These are phyloP conservation scores for Wickerhamiella qilinensis DNA, from an alignment of 805 yeast species.

Conservation along the genomic window DNA sequence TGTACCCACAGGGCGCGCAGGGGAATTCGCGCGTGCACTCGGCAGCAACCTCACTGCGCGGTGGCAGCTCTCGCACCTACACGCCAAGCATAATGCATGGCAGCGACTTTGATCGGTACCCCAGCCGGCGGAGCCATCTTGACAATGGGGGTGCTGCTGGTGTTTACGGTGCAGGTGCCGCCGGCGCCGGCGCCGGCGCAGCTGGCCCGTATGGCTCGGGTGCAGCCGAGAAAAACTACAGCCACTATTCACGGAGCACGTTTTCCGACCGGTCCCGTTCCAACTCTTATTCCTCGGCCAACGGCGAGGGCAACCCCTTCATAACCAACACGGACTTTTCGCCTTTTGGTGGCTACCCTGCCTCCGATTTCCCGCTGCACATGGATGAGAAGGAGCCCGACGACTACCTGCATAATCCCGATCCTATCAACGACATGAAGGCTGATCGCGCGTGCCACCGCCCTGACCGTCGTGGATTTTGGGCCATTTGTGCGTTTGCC, in stretches of 20 bases:
- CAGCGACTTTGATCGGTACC: conserved; percentile 23
- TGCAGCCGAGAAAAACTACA: neutral
- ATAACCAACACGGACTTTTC: conserved; percentile 24
- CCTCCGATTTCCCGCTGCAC: conserved; percentile 74
- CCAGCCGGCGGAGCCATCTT: conserved; percentile 10
- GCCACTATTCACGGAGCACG: conserved; percentile 5
- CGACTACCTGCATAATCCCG: conserved; percentile 91
- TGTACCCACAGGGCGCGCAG: neutral
- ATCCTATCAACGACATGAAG: conserved; percentile 81
- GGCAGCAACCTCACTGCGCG: conserved; percentile 6
- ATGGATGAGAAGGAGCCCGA: conserved; percentile 91
- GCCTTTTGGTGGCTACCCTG: conserved; percentile 97
- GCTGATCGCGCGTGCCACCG: conserved; percentile 33
- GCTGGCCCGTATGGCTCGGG: conserved; percentile 7
- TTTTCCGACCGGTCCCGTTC: conserved; percentile 5
- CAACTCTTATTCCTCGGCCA: conserved; percentile 8
- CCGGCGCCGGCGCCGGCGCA: conserved; percentile 3
- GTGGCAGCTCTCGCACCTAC: conserved; percentile 4
- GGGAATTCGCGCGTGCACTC: conserved; percentile 3
- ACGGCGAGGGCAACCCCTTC: conserved; percentile 16
- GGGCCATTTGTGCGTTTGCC: conserved; percentile 26
- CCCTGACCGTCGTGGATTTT: conserved; percentile 24
- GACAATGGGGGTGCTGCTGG: neutral
- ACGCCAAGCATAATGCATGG: conserved; percentile 12
- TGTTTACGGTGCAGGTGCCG: conserved; percentile 13